phyloP scores from a whole-genome alignment of 805 yeast species.

The Monosporozyma siamensis region DNA sequence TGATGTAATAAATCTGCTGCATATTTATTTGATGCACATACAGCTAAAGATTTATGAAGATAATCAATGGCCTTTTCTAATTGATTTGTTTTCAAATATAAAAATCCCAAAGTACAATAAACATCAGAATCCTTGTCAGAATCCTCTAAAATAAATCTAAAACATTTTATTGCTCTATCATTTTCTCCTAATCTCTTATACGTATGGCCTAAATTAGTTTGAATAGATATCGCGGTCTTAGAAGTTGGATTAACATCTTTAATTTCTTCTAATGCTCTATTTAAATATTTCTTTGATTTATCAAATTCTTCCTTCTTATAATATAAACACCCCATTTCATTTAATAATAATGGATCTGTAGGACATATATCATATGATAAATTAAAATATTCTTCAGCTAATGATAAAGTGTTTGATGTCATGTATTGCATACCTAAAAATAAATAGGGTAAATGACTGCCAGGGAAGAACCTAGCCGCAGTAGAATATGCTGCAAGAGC shows the following conservation, averaged over 20 bases:
- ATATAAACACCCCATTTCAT: constrained; percentile 87
- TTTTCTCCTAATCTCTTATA: constrained; percentile 56
- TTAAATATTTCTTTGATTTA: constrained; percentile 62
- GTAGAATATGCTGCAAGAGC: constrained; percentile 96
- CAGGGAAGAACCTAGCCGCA: constrained; percentile 84
- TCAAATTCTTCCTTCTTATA: constrained; percentile 63
- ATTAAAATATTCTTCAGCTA: constrained; percentile 78
- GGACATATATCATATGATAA: constrained; percentile 72
- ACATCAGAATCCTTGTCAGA: constrained; percentile 66
- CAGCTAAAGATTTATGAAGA: constrained; percentile 72
- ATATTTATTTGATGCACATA: constrained; percentile 72
- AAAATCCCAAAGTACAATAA: constrained; percentile 76
- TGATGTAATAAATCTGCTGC: constrained; percentile 73
- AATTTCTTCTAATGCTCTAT: constrained; percentile 63
- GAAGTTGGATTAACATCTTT: constrained; percentile 65
- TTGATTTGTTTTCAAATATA: constrained; percentile 62
- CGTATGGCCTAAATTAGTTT: constrained; percentile 82
- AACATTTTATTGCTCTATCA: constrained; percentile 62
- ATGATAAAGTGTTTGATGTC: constrained; percentile 69
- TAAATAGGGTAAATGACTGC: constrained; percentile 80
- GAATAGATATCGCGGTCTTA: constrained; percentile 75
- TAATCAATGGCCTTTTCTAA: constrained; percentile 59
- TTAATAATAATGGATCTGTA: constrained; percentile 76
- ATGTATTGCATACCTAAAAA: constrained; percentile 95
- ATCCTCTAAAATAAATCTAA: constrained; percentile 62